These are phyloP conservation scores for Echium plantagineum DNA, from an alignment of 257 asterid species.

Conservation along the genomic window DNA sequence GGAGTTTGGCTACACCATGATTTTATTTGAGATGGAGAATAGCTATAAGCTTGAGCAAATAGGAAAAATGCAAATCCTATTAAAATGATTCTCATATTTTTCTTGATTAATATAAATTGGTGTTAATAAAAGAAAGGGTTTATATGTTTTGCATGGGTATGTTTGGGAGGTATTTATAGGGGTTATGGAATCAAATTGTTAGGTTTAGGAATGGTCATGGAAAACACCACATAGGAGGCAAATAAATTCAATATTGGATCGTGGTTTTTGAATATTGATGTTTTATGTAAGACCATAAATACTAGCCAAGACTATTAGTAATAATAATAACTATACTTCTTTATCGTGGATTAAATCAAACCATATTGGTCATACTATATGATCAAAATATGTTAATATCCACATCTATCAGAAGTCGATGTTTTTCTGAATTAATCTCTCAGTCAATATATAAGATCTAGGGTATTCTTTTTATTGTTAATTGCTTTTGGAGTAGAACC, in stretches of 20 bases:
- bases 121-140: background rate
- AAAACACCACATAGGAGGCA: background rate
- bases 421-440: no score
- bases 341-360: background rate
- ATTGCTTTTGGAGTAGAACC: no score
- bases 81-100: slow-evolving; percentile 1
- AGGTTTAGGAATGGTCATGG: background rate
- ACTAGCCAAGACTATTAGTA: background rate
- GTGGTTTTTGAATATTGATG: background rate
- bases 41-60: slow-evolving; percentile 13
- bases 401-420: no score
- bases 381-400: no score
- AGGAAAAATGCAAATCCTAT: background rate
- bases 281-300: background rate
- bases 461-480: no score
- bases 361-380: no score
- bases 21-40: slow-evolving; percentile 19
- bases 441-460: no score
- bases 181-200: background rate
- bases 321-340: no score
- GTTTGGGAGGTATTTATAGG: background rate
- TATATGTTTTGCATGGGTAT: background rate
- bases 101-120: background rate
- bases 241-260: background rate
- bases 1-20: slow-evolving; percentile 80